Percentiles rank a stretch among this genome's conserved stretches.
Conservation (phyloP, 1,284 basidiomycete species). For the Sporisorium exsertum region DNA sequence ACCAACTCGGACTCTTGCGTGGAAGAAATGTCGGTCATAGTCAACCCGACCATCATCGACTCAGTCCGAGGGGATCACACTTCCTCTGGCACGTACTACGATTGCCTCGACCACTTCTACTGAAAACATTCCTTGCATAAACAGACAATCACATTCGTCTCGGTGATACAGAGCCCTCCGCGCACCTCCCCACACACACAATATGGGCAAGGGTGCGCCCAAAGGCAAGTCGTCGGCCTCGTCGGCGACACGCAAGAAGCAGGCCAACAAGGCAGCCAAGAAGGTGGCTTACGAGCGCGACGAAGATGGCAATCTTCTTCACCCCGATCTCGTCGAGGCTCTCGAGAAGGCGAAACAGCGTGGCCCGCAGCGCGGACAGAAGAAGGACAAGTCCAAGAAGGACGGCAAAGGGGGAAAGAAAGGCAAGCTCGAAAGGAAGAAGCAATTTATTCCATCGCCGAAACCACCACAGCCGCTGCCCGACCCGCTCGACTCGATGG, state of each 20-base stretch:
- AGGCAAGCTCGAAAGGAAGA: conserved; percentile 61
- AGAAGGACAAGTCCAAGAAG: conserved; percentile 62
- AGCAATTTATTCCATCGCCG: conserved; percentile 64
- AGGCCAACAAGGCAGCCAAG: conserved; percentile 62
- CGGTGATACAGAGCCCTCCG: neutral
- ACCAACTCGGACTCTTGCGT: too few species aligned
- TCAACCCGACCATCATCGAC: neutral
- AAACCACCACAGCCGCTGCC: conserved; percentile 81
- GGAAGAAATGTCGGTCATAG: too few species aligned
- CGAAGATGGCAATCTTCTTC: conserved; percentile 38
- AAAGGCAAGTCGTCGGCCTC: conserved; percentile 67
- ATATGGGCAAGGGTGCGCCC: conserved; percentile 46
- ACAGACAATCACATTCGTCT: neutral
- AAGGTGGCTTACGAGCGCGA: conserved; percentile 54
- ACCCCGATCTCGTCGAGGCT: conserved; percentile 31
- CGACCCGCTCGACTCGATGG: conserved; percentile 90
- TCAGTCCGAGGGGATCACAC: neutral
- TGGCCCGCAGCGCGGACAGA: conserved; percentile 53
- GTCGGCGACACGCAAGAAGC: conserved; percentile 67
- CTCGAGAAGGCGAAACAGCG: conserved; percentile 36
- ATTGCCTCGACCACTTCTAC: neutral
- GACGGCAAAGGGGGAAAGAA: conserved; percentile 50
- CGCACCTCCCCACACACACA: neutral
- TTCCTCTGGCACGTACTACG: neutral
- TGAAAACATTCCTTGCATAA: neutral